phyloP scores from a whole-genome alignment of 2,329 filamentous ascomycete species.

The Arthrocladium fulminans region DNA sequence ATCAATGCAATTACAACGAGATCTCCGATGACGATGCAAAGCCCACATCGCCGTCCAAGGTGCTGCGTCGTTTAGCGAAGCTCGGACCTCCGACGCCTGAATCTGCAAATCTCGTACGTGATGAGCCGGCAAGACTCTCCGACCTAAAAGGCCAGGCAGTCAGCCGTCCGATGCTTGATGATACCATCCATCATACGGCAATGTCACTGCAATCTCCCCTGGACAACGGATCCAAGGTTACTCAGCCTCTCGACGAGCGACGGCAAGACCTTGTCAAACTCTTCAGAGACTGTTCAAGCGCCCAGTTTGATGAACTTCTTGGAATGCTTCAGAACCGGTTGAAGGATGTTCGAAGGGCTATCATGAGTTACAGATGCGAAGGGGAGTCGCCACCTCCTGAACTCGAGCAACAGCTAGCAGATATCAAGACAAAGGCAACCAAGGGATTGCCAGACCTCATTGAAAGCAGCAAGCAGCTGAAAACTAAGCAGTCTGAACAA shows the following conservation, averaged over 20 bases:
- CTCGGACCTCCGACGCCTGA: neutral
- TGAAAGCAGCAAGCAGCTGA: constrained; percentile 18
- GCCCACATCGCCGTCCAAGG: neutral
- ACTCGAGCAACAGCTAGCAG: neutral
- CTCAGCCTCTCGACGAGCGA: neutral
- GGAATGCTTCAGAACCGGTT: neutral
- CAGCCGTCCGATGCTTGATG: neutral
- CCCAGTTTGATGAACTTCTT: neutral
- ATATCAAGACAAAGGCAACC: neutral
- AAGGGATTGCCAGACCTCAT: neutral
- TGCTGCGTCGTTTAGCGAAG: neutral
- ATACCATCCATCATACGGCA: neutral
- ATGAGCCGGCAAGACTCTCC: neutral
- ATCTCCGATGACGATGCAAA: neutral
- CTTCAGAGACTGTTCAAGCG: neutral
- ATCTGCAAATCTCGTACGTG: neutral
- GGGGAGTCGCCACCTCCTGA: constrained; percentile 1
- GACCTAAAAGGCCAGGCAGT: constrained; percentile 1
- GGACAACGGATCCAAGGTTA: neutral
- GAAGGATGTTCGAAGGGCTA: constrained; percentile 1
- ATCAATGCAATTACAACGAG: neutral
- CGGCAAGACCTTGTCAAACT: neutral
- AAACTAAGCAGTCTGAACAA: constrained; percentile 31
- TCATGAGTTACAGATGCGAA: constrained; percentile 8
- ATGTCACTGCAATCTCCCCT: neutral